Percentiles rank a stretch among this genome's conserved stretches.
Conservation (phyloP, 129 eudicot species). For the Flaveria robusta region DNA sequence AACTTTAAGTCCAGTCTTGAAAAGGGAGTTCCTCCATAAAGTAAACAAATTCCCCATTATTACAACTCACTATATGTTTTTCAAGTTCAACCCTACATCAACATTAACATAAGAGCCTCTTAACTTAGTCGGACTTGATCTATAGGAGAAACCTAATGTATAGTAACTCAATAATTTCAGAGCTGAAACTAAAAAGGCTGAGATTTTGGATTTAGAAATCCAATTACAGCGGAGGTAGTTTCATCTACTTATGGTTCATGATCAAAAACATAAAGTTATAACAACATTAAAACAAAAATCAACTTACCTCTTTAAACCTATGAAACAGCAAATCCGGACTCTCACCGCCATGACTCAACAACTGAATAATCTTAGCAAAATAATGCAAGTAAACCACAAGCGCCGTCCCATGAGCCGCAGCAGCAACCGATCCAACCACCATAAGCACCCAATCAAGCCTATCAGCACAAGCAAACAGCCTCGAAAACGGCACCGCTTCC, state of each 20-base stretch:
- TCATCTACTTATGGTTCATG: background rate
- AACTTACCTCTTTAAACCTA: constrained; percentile 83
- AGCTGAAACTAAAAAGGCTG: background rate
- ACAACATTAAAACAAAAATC: too few species aligned
- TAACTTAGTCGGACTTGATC: background rate
- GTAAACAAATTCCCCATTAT: background rate
- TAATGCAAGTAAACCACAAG: constrained; percentile 94
- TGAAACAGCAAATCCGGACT: constrained; percentile 48
- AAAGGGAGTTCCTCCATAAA: constrained; percentile 3
- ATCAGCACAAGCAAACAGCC: constrained; percentile 92
- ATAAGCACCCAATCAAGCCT: constrained; percentile 84
- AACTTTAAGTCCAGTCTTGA: background rate
- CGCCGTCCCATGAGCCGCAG: constrained; percentile 99
- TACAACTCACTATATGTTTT: background rate
- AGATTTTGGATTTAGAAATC: background rate
- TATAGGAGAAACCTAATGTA: background rate
- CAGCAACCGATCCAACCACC: constrained; percentile 92
- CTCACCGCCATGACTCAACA: constrained; percentile 41
- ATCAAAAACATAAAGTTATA: constrained; percentile 15
- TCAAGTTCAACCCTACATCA: background rate
- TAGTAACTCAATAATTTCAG: background rate
- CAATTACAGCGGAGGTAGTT: too few species aligned
- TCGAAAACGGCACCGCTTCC: constrained; percentile 87
- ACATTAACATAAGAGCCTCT: background rate
- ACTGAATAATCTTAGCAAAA: constrained; percentile 75